A percentile compares a stretch with the other conserved stretches of the same genome.
phyloP scores from a whole-genome alignment of 2,329 filamentous ascomycete species.

The Cercospora beticola region DNA sequence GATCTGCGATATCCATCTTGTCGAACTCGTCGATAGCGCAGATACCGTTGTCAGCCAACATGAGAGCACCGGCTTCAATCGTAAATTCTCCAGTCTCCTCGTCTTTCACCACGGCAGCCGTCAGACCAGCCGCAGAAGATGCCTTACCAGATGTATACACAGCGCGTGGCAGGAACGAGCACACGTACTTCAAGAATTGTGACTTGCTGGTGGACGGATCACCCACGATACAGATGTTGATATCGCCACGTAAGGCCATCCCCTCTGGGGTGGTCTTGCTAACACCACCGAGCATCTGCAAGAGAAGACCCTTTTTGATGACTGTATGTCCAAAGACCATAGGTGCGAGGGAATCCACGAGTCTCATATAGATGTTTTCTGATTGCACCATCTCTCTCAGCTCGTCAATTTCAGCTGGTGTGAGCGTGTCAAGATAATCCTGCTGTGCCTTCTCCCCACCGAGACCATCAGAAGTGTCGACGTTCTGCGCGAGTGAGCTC shows the following conservation, averaged over 20 bases:
- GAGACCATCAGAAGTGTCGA: slow-evolving; percentile 64
- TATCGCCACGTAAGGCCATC: slow-evolving; percentile 92
- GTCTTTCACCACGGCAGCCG: slow-evolving; percentile 94
- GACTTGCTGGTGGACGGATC: slow-evolving; percentile 97
- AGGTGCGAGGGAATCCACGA: slow-evolving; percentile 91
- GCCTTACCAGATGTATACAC: slow-evolving; percentile 98
- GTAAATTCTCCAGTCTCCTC: slow-evolving; percentile 98
- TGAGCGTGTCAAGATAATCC: slow-evolving; percentile 82
- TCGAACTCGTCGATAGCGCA: slow-evolving; percentile 99
- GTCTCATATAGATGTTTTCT: slow-evolving; percentile 87
- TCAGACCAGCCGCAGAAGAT: slow-evolving; percentile 94
- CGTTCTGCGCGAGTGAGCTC: slow-evolving; percentile 73
- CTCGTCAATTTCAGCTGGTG: slow-evolving; percentile 83
- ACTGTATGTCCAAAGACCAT: slow-evolving; percentile 98
- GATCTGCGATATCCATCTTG: slow-evolving; percentile 97
- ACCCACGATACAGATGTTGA: slow-evolving; percentile 98
- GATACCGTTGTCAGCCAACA: slow-evolving; percentile 95
- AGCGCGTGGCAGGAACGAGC: slow-evolving; percentile 90
- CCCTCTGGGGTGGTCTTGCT: slow-evolving; percentile 88
- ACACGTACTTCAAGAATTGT: slow-evolving; percentile 97
- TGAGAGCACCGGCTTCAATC: slow-evolving; percentile 95
- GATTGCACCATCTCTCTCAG: slow-evolving; percentile 90
- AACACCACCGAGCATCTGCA: slow-evolving; percentile 95
- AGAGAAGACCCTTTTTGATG: slow-evolving; percentile 91
- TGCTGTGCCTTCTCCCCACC: slow-evolving; percentile 84